phyloP scores from a whole-genome alignment of 192 early-diverging fungal genomes.

The Umbelopsis sp. region DNA sequence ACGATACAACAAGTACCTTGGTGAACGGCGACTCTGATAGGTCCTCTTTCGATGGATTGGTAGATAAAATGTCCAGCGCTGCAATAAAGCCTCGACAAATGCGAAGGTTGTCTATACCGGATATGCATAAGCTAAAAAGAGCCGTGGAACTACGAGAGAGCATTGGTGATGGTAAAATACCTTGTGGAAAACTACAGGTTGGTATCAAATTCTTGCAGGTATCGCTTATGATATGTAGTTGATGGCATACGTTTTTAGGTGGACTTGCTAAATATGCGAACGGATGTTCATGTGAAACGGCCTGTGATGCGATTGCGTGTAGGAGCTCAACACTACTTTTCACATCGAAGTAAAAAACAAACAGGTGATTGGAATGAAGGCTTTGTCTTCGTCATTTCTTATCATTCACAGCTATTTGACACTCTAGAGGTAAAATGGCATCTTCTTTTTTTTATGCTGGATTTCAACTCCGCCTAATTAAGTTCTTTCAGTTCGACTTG shows the following conservation, averaged over 20 bases:
- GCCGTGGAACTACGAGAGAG: conserved; percentile 21
- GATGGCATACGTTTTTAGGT: conserved; percentile 20
- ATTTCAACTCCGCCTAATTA: conserved; percentile 5
- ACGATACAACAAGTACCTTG: not conserved
- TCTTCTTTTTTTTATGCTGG: not conserved
- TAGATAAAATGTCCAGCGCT: not conserved
- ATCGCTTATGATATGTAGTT: not conserved
- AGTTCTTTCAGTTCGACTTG: conserved; percentile 32
- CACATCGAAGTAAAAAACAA: conserved; percentile 47
- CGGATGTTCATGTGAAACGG: conserved; percentile 14
- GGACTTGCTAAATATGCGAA: conserved; percentile 38
- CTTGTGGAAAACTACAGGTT: conserved; percentile 37
- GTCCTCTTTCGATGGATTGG: too few relatives aligned
- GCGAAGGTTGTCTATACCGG: conserved; percentile 34
- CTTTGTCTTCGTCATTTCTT: conserved; percentile 69
- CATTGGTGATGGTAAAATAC: not conserved
- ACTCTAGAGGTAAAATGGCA: conserved; percentile 48
- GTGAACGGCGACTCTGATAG: not conserved
- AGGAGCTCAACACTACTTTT: conserved; percentile 41
- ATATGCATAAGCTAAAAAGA: conserved; percentile 25
- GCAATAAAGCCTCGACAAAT: conserved; percentile 5
- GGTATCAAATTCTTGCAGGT: not conserved
- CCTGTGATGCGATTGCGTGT: conserved; percentile 35
- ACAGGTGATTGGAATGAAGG: conserved; percentile 78
- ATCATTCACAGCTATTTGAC: conserved; percentile 81